Conservation (phyloP, 345 rosid genomes). For the Balakata baccata region DNA sequence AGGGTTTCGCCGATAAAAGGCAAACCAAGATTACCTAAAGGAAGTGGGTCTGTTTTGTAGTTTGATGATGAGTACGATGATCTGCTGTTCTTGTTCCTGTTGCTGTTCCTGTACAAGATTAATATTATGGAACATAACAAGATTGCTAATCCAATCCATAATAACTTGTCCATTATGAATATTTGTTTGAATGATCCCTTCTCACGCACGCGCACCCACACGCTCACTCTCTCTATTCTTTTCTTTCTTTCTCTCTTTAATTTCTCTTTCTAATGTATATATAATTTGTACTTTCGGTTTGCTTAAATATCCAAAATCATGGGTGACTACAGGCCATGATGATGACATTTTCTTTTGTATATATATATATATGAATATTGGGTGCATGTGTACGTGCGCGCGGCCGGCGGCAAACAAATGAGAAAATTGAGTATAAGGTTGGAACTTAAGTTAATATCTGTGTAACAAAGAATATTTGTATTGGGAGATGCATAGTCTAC, state of each 20-base stretch:
- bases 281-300: neutral
- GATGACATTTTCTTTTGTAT: neutral
- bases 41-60: conserved; percentile 35
- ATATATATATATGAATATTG: neutral
- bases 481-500: conserved; percentile 9
- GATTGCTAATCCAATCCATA: conserved; percentile 33
- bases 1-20: conserved; percentile 88
- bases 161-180: conserved; percentile 34
- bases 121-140: conserved; percentile 21
- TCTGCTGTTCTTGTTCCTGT: conserved; percentile 11
- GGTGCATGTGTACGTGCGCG: conserved; percentile 39
- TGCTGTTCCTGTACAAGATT: conserved; percentile 30
- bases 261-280: neutral
- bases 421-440: neutral
- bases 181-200: neutral
- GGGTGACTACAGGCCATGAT: conserved; percentile 5
- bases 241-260: conserved; percentile 17
- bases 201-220: conserved; percentile 12
- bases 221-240: conserved; percentile 16
- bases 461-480: conserved; percentile 8
- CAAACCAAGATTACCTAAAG: conserved; percentile 79
- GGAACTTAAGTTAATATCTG: neutral
- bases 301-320: conserved; percentile 32
- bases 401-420: conserved; percentile 21
- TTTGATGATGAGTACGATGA: conserved; percentile 5